Base-by-base conservation (phyloP, 352 stramenopile genomes). In the Phytophthora sp. region DNA sequence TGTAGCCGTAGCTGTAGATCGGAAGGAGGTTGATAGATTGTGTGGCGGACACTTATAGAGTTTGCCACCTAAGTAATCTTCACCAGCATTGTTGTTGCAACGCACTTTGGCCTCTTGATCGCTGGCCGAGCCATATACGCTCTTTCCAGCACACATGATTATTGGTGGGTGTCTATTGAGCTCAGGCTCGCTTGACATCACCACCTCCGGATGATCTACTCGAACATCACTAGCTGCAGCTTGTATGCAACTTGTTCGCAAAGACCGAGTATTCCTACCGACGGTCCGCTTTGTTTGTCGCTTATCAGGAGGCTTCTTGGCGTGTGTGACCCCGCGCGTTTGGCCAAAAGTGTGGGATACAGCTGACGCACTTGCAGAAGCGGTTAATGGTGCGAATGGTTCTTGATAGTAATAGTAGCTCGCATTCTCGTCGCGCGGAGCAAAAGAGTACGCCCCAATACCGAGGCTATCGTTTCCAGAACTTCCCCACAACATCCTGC, bases 381-480 rank as follows among this genome's bases (percentile, higher is more conserved):
- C 15, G n/a, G 30, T 30, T n/a, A 51, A 34, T 30, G 51, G 17
- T 17, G 26, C 38, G 28, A 49, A 18, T 23, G 61, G 54, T 31
- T 69, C 59, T 27, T 69, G 60, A 38, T 74, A 74, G 31, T 74
- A 62, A 20, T 74, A 62, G 31, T 56, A 63, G 18, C 38, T 56
- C 8, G 46, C 18, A 31, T 63, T 65, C 49, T 72, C 51, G 26
- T 72, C 51, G 4, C 54, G 50, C 6, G 43, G 57, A 35, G 28
- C 43, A 5, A 75, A 59, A 54, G 45, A 41, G 21, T 53, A 64
- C 27, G 68, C 52, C 24, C 44, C 52, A 32, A 62, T 35, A 20
- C 59, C 51, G n/a, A 63, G 49, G 35, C 45, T 62, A 21, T 26
- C 28, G 23, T 60, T 61, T 17, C 52, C 58, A 18, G 27, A 51